Conservation (phyloP, 1,284 basidiomycete genomes). For the Cutaneotrichosporon sp. region DNA sequence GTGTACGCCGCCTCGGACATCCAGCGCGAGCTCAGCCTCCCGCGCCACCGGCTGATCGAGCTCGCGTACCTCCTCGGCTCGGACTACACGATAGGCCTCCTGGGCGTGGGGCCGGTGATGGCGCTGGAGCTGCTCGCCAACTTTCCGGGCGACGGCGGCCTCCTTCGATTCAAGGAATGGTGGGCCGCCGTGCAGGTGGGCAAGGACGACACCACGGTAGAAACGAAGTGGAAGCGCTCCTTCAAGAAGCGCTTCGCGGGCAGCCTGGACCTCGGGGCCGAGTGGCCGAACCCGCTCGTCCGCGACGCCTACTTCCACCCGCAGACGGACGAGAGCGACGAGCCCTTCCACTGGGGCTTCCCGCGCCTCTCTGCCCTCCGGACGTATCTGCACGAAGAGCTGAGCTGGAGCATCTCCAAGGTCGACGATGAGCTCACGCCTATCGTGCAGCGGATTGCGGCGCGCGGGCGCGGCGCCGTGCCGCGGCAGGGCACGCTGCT, state of each 20-base stretch:
- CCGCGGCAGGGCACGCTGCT: conserved; percentile 63
- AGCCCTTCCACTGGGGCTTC: conserved; percentile 95
- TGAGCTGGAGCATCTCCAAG: conserved; percentile 83
- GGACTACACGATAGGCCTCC: conserved; percentile 94
- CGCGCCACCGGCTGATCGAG: conserved; percentile 80
- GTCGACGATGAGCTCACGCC: conserved; percentile 90
- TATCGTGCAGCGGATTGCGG: conserved; percentile 86
- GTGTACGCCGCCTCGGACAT: conserved; percentile 87
- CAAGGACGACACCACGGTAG: conserved; percentile 73
- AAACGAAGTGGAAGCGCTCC: conserved; percentile 72
- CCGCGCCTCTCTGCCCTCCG: conserved; percentile 91
- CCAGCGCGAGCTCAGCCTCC: conserved; percentile 82
- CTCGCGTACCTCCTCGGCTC: conserved; percentile 93
- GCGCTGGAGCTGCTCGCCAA: conserved; percentile 93
- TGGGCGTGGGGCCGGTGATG: conserved; percentile 91
- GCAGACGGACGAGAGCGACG: conserved; percentile 83
- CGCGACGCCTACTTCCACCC: conserved; percentile 91
- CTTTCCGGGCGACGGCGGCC: conserved; percentile 79
- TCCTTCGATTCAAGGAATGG: conserved; percentile 89
- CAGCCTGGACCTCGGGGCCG: conserved; percentile 66
- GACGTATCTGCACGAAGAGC: conserved; percentile 78
- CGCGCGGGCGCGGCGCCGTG: conserved; percentile 65
- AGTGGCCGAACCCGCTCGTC: conserved; percentile 91
- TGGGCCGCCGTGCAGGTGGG: conserved; percentile 94
- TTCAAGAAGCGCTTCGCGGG: conserved; percentile 91